Evolutionary conservation across 2,329 filamentous ascomycete genomes (phyloP).

Genomic region (Talaromyces amestolkiae): DNA sequence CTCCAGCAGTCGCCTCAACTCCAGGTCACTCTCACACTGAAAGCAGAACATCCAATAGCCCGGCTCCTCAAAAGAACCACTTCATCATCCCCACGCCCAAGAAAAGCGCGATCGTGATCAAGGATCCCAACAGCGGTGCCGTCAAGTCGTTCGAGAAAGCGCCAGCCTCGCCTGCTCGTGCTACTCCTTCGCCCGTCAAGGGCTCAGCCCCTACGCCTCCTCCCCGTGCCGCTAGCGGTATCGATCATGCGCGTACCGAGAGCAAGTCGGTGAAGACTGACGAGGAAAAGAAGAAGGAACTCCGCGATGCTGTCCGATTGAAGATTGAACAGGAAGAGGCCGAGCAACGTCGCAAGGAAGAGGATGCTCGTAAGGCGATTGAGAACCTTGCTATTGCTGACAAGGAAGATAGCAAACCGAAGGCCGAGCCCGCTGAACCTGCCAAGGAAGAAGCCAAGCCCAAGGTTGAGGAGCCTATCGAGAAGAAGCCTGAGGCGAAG

Average conservation of each 20-base stretch:
- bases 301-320: conserved; percentile 55
- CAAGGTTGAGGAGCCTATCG: conserved; percentile 23
- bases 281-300: conserved; percentile 78
- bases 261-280: conserved; percentile 69
- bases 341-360: conserved; percentile 48
- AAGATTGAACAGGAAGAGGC: conserved; percentile 59
- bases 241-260: conserved; percentile 61
- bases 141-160: conserved; percentile 69
- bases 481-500: conserved; percentile 28
- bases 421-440: conserved; percentile 14
- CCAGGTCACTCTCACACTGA: conserved; percentile 49
- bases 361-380: conserved; percentile 42
- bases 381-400: conserved; percentile 34
- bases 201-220: conserved; percentile 73
- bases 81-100: conserved; percentile 63
- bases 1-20: conserved; percentile 50
- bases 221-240: conserved; percentile 63
- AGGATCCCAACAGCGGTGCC: conserved; percentile 74
- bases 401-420: conserved; percentile 31
- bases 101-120: conserved; percentile 78
- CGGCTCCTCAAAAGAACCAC: conserved; percentile 60
- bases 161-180: conserved; percentile 59
- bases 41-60: conserved; percentile 56
- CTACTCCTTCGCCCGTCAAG: conserved; percentile 58
- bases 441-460: conserved; percentile 23